A percentile compares a stretch with the other conserved stretches of the same genome.
Evolutionary conservation across 805 yeast genomes (phyloP).

Genomic region (Spencermartinsiella europaea): DNA sequence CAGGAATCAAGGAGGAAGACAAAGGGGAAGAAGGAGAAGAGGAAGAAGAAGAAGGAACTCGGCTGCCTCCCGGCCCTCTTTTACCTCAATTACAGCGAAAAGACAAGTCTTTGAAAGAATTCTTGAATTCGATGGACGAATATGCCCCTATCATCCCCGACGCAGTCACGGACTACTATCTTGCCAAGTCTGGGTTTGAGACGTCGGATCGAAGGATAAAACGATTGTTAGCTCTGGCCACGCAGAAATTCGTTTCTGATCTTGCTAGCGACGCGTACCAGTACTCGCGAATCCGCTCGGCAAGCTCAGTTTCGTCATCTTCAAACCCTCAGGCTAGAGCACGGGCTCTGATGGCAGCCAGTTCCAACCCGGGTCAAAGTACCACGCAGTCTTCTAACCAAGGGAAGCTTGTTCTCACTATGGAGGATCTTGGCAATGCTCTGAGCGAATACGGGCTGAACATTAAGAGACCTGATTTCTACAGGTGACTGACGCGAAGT

Average conservation of each 20-base stretch:
- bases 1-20: slow-evolving; percentile 1
- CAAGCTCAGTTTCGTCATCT: slow-evolving; percentile 78
- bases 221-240: slow-evolving; percentile 84
- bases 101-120: slow-evolving; percentile 54
- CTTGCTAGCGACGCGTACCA: slow-evolving; percentile 96
- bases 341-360: slow-evolving; percentile 65
- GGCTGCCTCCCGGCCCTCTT: slow-evolving; percentile 17
- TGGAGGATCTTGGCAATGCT: slow-evolving; percentile 91
- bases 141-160: slow-evolving; percentile 96
- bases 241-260: slow-evolving; percentile 91
- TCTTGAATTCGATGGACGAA: slow-evolving; percentile 84
- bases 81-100: slow-evolving; percentile 16
- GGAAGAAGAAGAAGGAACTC: slow-evolving; percentile 8
- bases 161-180: slow-evolving; percentile 88
- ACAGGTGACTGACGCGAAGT: no score
- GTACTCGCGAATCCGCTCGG: slow-evolving; percentile 85
- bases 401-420: slow-evolving; percentile 80
- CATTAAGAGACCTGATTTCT: slow-evolving; percentile 87
- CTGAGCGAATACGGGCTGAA: slow-evolving; percentile 89
- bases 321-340: slow-evolving; percentile 84
- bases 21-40: slow-evolving; percentile 4
- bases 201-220: slow-evolving; percentile 74
- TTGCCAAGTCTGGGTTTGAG: slow-evolving; percentile 79
- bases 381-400: slow-evolving; percentile 38
- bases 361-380: slow-evolving; percentile 24